These are phyloP conservation scores for Aquilaria agallochum DNA, from an alignment of 441 rosid genomes.

Conservation along the genomic window DNA sequence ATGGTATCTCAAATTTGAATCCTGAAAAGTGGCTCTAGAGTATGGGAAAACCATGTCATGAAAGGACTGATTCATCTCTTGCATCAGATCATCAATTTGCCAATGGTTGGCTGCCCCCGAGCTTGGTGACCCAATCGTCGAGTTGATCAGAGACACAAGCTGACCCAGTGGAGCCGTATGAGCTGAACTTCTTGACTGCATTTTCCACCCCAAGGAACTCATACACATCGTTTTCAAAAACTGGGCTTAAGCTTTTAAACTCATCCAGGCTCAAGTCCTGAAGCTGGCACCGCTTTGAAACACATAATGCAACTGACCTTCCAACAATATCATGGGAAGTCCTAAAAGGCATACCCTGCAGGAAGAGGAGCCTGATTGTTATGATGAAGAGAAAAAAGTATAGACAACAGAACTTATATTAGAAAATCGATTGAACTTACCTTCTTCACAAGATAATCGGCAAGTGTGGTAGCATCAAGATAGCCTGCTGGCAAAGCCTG, in stretches of 20 bases:
- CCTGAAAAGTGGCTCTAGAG: not conserved
- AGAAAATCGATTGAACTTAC: constrained; percentile 26
- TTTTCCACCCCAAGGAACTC: constrained; percentile 83
- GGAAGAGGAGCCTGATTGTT: not conserved
- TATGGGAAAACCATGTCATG: not conserved
- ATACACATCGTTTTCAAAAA: constrained; percentile 74
- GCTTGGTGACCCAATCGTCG: constrained; percentile 62
- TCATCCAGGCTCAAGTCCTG: constrained; percentile 70
- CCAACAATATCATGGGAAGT: constrained; percentile 92
- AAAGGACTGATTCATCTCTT: constrained; percentile 2
- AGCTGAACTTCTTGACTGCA: constrained; percentile 75
- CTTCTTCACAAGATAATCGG: constrained; percentile 94
- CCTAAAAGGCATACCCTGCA: constrained; percentile 86
- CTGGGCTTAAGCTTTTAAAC: constrained; percentile 52
- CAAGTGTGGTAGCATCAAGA: constrained; percentile 95
- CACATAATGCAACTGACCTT: constrained; percentile 76
- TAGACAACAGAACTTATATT: constrained; percentile 4
- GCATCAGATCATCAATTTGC: constrained; percentile 2
- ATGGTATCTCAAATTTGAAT: not conserved
- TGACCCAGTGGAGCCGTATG: constrained; percentile 86
- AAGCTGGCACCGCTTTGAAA: constrained; percentile 68
- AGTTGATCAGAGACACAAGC: constrained; percentile 66
- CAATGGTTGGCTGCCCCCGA: constrained; percentile 29
- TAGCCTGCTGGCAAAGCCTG: constrained; percentile 84
- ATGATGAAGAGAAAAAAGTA: not conserved